Base-by-base conservation (phyloP, 2,329 filamentous ascomycete genomes). In the Emmonsiellopsis sp. region DNA sequence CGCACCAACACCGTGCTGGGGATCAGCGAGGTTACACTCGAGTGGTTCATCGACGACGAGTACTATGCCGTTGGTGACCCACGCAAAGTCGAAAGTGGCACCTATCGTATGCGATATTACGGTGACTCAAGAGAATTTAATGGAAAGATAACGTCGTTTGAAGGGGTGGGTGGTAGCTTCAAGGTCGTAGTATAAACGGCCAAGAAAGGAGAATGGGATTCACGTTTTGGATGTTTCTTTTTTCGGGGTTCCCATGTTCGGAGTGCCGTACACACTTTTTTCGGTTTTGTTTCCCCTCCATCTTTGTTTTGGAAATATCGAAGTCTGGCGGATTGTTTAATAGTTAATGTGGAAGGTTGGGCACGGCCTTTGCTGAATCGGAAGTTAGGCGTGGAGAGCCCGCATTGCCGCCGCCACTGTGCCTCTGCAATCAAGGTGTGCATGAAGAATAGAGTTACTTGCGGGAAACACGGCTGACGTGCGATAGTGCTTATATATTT, bases 71-170 rank as follows among this genome's bases (percentile, higher is more conserved):
- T 70, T 52, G 67, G 66, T 53, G 54, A 70, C 58, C 56, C 66
- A 68, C 59, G 53, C 9, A 57, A 65, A 1, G 57, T 72, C 20
- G 60, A 70, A 57, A 61, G 60, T 51, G 91, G 91, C 0, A 81
- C 79, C 47, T 97, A 95, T 70, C 76, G 90, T 26, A 70, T 95
- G 45, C 81, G 77, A 71, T 97, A 96, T 65, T 92, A 84, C 70
- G 92, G 92, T 0, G 90, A 96, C 70, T 76, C 82, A 2, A 96
- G 91, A 79, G 75, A 75, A 5, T 64, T 79, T 31, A 80, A 76
- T 1, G 83, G 85, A 0, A 70, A 63, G 1, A 82, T 93, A 40
- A 80, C 73, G 40, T 67, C 79, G 2, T 93, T 95, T 72, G 81
- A 87, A 59, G 88, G 87, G 0, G 75, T 76, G 7, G 87, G 84